These are phyloP conservation scores for Phaffia tasmanica DNA, from an alignment of 768 basidiomycete genomes.

Conservation along the genomic window DNA sequence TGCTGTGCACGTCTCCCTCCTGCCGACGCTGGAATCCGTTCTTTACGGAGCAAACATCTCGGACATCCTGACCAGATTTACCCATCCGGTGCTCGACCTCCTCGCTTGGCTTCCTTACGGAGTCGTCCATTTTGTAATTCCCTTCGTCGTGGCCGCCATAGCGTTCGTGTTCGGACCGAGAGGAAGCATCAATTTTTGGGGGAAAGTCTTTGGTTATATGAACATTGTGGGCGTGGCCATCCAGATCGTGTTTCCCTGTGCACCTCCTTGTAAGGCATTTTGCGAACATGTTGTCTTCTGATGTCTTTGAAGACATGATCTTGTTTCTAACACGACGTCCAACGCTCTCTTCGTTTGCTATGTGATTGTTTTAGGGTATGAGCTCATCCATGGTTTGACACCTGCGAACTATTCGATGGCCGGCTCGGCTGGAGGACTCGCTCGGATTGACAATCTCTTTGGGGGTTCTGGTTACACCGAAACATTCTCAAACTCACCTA, in stretches of 20 bases:
- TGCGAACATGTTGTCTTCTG: background rate
- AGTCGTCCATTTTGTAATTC: slow-evolving; percentile 76
- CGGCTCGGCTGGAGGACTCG: slow-evolving; percentile 85
- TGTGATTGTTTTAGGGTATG: slow-evolving; percentile 55
- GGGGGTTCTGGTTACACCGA: slow-evolving; percentile 62
- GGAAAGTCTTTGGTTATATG: slow-evolving; percentile 79
- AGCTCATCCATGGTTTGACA: slow-evolving; percentile 87
- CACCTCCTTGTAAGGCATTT: slow-evolving; percentile 55
- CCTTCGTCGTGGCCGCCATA: slow-evolving; percentile 72
- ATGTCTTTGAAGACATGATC: background rate
- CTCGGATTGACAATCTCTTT: slow-evolving; percentile 82
- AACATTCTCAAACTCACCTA: slow-evolving; percentile 72
- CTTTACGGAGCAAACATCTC: slow-evolving; percentile 98
- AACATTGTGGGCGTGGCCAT: slow-evolving; percentile 76
- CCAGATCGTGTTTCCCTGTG: slow-evolving; percentile 81
- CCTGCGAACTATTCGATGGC: slow-evolving; percentile 86
- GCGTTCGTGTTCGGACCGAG: slow-evolving; percentile 83
- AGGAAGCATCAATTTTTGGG: slow-evolving; percentile 71
- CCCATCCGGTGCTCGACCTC: slow-evolving; percentile 82
- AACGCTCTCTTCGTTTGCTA: background rate
- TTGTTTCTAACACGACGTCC: background rate
- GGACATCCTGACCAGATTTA: slow-evolving; percentile 88
- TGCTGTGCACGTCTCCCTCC: slow-evolving; percentile 73
- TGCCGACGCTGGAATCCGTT: slow-evolving; percentile 88
- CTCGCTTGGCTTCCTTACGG: slow-evolving; percentile 96